Conservation (phyloP, 2,329 filamentous ascomycete genomes). For the Phialocephala sp. region DNA sequence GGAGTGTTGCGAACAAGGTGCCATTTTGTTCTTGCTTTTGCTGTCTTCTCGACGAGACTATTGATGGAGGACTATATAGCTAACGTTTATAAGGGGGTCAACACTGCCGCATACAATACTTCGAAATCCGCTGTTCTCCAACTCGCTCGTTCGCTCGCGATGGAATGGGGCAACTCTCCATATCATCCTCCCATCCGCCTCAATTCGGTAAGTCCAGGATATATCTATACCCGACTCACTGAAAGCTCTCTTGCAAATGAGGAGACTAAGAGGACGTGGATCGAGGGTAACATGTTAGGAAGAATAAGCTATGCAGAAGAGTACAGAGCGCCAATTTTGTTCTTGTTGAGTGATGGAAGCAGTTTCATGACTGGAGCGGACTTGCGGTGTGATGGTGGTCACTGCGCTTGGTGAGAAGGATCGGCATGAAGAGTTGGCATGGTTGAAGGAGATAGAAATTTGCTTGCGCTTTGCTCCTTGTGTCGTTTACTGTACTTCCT, state of each 20-base stretch:
- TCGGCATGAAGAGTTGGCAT: not conserved
- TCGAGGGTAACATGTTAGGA: constrained; percentile 61
- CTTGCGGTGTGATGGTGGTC: constrained; percentile 52
- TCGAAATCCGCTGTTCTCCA: constrained; percentile 70
- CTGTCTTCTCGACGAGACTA: not conserved
- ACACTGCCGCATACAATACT: constrained; percentile 53
- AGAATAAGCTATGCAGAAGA: constrained; percentile 64
- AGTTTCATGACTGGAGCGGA: constrained; percentile 53
- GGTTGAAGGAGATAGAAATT: not conserved
- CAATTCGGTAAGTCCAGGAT: constrained; percentile 70
- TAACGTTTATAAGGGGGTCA: constrained; percentile 17
- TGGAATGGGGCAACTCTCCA: constrained; percentile 71
- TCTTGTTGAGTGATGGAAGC: constrained; percentile 49
- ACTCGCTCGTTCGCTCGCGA: constrained; percentile 64
- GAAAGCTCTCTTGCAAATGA: constrained; percentile 73
- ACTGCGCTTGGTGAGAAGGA: constrained; percentile 54
- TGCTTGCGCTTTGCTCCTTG: not conserved
- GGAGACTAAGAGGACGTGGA: constrained; percentile 59
- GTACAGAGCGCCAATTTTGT: constrained; percentile 59
- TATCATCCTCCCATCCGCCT: constrained; percentile 50
- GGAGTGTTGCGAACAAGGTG: constrained; percentile 68
- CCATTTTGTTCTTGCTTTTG: constrained; percentile 40
- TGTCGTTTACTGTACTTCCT: not conserved
- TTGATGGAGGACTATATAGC: not conserved
- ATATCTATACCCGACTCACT: constrained; percentile 69